Evolutionary conservation across 495 filamentous ascomycete species (phyloP).

Genomic region (Neurospora sp.): DNA sequence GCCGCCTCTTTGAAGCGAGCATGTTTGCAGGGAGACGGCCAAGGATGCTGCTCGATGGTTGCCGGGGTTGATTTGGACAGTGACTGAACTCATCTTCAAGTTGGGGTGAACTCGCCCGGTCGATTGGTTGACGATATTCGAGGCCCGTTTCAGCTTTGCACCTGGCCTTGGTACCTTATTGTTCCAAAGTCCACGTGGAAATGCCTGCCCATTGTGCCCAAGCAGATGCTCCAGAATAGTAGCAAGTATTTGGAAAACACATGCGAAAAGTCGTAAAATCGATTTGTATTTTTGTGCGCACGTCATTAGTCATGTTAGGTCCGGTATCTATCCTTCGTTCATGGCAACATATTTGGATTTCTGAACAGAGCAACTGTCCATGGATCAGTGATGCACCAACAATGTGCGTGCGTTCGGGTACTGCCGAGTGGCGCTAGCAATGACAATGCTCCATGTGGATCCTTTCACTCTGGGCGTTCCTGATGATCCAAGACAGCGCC

Average conservation of each 20-base stretch:
- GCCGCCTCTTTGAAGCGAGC: neutral
- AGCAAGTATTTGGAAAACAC: neutral
- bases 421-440: neutral
- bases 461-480: neutral
- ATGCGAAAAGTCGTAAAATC: neutral
- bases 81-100: constrained; percentile 15
- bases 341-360: neutral
- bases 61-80: constrained; percentile 7
- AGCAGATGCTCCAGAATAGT: neutral
- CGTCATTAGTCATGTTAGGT: neutral
- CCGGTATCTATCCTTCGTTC: neutral
- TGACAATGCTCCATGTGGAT: neutral
- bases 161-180: neutral
- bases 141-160: constrained; percentile 19
- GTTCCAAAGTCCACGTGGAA: neutral
- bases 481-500: neutral
- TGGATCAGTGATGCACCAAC: neutral
- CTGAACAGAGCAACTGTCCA: neutral
- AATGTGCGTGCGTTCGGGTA: neutral
- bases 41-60: neutral
- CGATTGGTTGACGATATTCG: constrained; percentile 20
- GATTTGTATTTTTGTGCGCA: neutral
- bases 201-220: neutral
- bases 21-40: neutral
- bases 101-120: constrained; percentile 2